These are phyloP conservation scores for Manihot esculenta DNA, from an alignment of 441 rosid genomes.

Conservation along the genomic window DNA sequence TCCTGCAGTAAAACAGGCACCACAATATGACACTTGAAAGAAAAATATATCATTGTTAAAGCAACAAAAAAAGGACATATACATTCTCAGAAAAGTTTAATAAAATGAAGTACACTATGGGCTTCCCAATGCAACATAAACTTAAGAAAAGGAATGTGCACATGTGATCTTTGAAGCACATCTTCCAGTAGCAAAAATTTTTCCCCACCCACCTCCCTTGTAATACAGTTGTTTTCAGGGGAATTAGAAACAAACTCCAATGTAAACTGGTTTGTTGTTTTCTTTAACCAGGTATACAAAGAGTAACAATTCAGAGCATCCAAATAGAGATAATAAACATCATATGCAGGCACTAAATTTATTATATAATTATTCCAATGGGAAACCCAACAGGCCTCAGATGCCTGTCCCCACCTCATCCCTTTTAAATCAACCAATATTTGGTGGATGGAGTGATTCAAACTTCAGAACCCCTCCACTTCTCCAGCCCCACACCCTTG, in stretches of 20 bases:
- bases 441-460: no score
- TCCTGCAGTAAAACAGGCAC: slow-evolving; percentile 55
- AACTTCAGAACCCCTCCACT: no score
- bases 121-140: not conserved
- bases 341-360: not conserved
- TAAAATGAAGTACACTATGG: not conserved
- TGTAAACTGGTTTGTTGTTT: not conserved
- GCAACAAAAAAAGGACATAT: not conserved
- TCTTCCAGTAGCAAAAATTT: not conserved
- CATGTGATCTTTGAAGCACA: not conserved
- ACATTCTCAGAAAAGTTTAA: not conserved
- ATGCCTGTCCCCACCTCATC: no score
- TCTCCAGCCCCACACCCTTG: no score
- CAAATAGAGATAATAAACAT: slow-evolving; percentile 8
- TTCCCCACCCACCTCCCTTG: not conserved
- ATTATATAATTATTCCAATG: no score
- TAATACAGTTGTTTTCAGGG: not conserved
- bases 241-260: not conserved
- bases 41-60: not conserved
- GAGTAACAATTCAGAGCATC: slow-evolving; percentile 5
- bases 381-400: no score
- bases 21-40: not conserved
- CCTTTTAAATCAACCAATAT: no score
- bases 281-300: not conserved
- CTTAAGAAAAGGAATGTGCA: not conserved